phyloP scores from a whole-genome alignment of 108 stramenopile genomes.

The Fragilaria crotonensis region DNA sequence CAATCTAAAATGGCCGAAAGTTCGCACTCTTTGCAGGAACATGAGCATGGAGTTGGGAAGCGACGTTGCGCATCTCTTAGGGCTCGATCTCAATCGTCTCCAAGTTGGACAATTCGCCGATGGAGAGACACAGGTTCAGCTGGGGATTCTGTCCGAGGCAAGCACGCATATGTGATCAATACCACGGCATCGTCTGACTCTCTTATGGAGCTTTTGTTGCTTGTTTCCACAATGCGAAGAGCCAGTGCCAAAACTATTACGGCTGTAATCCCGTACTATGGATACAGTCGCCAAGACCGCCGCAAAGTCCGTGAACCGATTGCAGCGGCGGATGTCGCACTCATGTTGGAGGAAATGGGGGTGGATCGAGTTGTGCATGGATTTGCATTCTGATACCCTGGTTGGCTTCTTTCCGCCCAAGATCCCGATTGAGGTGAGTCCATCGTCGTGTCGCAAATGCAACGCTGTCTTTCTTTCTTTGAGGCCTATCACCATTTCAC shows the following conservation, averaged over 20 bases:
- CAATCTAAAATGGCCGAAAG: constrained; percentile 30
- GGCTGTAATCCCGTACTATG: constrained; percentile 87
- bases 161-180: constrained; percentile 73
- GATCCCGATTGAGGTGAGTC: constrained; percentile 65
- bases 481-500: not conserved
- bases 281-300: constrained; percentile 75
- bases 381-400: constrained; percentile 63
- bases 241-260: constrained; percentile 76
- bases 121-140: constrained; percentile 68
- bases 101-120: constrained; percentile 66
- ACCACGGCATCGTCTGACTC: constrained; percentile 57
- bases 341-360: constrained; percentile 78
- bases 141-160: constrained; percentile 67
- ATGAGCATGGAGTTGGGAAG: constrained; percentile 50
- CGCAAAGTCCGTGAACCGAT: constrained; percentile 64
- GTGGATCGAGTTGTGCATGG: constrained; percentile 81
- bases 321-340: constrained; percentile 79
- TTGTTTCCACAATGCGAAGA: constrained; percentile 58
- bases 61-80: constrained; percentile 75
- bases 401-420: constrained; percentile 66
- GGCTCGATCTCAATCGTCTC: constrained; percentile 46
- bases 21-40: constrained; percentile 71
- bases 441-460: not conserved
- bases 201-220: constrained; percentile 73
- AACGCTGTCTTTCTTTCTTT: not conserved